Base-by-base conservation (phyloP, 106 monocot genomes). In the Phalaenopsis aphrodite region DNA sequence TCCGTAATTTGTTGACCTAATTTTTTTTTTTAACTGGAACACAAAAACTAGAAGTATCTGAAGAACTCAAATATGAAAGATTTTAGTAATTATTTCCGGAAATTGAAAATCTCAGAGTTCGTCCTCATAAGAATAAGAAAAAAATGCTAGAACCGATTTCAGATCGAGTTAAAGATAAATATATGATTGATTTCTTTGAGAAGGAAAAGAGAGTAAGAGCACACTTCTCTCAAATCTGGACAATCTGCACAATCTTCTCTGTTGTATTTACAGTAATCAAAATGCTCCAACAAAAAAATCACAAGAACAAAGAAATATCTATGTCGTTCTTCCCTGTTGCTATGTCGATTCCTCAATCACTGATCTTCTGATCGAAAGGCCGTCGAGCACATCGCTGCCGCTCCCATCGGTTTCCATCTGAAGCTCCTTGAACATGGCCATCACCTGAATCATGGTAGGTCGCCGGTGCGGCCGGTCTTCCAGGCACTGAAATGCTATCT, bases 401-500 rank as follows among this genome's bases (percentile, higher is more conserved):
- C 82, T 14, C 5, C 43, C 74, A 45, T 49, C 76, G 48, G 76
- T 49, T 19, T 87, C 89, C 1, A 81, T 80, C 76, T 90, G 93
- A 37, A 90, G 84, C 82, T 93, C 93, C 71, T 90, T 92, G 45
- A 94, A 90, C 87, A 88, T 90, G 2, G 88, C 84, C 85, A 94
- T 84, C 39, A 94, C 94, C 72, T 94, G 94, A 58, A 92, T 88
- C 94, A 94, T 92, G 7, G 89, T 90, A 8, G 94, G 94, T 71
- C 94, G 84, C 18, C 82, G 84, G 30, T 82, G 78, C 4, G 91
- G 88, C 45, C 90, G 57, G 67, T 94, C 94, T 5, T 94, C 94
- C 49, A 94, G 68, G 83, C 94, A 94, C 77, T 92, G 80, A 37
- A 79, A 85, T 4, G 94, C 89, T 21, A 94, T 90, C 78, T 87